Evolutionary conservation across 2,329 filamentous ascomycete genomes (phyloP), one percentile per base, ranked within the genome.

Genomic region (Dendrostoma leiphaemia): DNA sequence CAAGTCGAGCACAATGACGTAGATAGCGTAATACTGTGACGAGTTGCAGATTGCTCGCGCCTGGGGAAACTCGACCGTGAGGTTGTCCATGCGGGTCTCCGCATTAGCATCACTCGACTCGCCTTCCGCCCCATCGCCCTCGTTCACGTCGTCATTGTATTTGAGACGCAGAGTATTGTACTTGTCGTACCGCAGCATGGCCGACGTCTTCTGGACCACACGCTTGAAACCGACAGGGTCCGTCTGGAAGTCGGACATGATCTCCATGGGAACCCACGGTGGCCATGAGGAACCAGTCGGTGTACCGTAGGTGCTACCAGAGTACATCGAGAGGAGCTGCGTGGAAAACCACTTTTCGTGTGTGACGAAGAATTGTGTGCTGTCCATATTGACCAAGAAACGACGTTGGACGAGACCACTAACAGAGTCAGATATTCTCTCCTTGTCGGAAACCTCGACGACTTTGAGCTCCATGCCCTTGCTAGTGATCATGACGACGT

Each of bases 381-480:
- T 96, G 71, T 99, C 94, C 89, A 97, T 97, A 61, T 91, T 90
- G 59, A 97, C 86, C 26, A 92, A 84, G 74, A 97, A 97, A 7
- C 94, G 88, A 34, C 92, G 88, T 68, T 99, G 95, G 1, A 99
- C 93, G 43, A 99, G 81, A 51, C 94, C 95, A 65, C 91, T 96
- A 64, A 99, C 91, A 62, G 90, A 88, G 68, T 99, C 94, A 45
- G 86, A 92, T 53, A 97, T 84, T 57, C 94, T 84, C 64, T 91
- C 88, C 71, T 96, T 97, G 73, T 99, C 94, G 89, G 97, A 96
- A 64, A 99, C 93, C 61, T 97, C 93, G 19, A 99, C 84, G 10
- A 99, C 89, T 74, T 97, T 97, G 53, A 97, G 83, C 69, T 97
- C 92, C 91, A 99, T 99, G 50, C 92, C 91, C 71, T 97, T 97